These are phyloP conservation scores for Clonostachys rhizophaga DNA, from an alignment of 2,329 filamentous ascomycete species.

Conservation along the genomic window DNA sequence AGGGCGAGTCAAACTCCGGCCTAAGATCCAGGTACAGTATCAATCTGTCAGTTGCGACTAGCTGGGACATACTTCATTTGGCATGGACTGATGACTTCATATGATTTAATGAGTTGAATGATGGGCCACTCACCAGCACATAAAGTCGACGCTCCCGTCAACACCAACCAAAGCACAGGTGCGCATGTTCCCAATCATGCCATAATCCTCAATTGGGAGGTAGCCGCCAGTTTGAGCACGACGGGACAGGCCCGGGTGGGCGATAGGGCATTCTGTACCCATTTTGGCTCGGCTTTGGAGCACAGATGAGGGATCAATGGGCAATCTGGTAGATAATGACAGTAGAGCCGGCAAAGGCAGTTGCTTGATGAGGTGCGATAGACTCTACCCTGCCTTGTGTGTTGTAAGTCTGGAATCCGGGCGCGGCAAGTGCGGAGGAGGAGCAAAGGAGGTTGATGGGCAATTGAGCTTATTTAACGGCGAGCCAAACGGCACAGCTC, in stretches of 20 bases:
- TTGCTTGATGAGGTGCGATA: too few species aligned
- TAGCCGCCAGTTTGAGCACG: slow-evolving; percentile 38
- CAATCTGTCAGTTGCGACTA: too few species aligned
- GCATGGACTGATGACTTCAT: neutral
- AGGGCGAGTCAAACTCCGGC: slow-evolving; percentile 76
- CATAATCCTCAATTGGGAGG: slow-evolving; percentile 69
- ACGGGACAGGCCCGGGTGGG: slow-evolving; percentile 21
- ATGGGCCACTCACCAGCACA: slow-evolving; percentile 60
- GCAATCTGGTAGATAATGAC: too few species aligned
- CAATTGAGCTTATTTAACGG: too few species aligned
- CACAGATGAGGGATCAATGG: too few species aligned
- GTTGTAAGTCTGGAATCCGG: too few species aligned
- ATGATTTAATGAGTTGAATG: neutral
- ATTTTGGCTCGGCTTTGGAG: neutral
- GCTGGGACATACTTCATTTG: too few species aligned
- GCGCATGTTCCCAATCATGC: slow-evolving; percentile 76
- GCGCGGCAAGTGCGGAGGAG: too few species aligned
- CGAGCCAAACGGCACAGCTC: too few species aligned
- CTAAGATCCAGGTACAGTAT: slow-evolving; percentile 22
- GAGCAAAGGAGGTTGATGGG: too few species aligned
- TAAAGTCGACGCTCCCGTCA: slow-evolving; percentile 69
- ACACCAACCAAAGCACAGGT: slow-evolving; percentile 73
- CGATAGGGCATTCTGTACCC: slow-evolving; percentile 13
- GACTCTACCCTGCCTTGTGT: too few species aligned
- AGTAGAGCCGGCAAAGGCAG: too few species aligned